Base-by-base conservation (phyloP, 1,139 yeast species). In the Candida buenavistaensis region DNA sequence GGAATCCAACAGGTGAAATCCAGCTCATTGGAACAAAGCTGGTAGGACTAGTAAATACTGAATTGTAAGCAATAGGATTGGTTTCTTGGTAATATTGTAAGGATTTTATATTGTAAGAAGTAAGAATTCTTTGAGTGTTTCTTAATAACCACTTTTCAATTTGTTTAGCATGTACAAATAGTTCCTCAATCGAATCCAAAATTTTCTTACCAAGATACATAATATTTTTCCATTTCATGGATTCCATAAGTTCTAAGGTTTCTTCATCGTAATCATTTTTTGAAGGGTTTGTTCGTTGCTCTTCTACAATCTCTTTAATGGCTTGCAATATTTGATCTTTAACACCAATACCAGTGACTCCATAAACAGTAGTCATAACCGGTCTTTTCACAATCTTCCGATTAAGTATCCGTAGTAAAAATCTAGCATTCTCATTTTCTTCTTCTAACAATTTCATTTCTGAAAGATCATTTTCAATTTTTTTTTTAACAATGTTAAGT, bases 311-410 rank as follows among this genome's bases (percentile, higher is more conserved):
- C 2, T 58, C 63, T 12, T 51, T 43, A 8, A 66, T 51, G 30
- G 57, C 47, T 20, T 47, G 50, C 10, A 46, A 37, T 10, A 70
- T 59, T 41, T 70, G 76, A 5, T 41, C 41, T 3, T 52, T 44
- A 1, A 69, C 73, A 0, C 76, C 76, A 44, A 38, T 57, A 3
- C 38, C 33, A 0, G 75, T 70, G 2, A 70, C 75, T 0, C 76
- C 76, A 43, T 70, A 70, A 0, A 70, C 76, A 3, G 69, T 64
- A 2, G 76, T 70, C 76, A 70, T 70, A 2, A 69, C 67, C 2
- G 75, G 70, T 35, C 68, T 65, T 43, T 70, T 70, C 23, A 70
- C 55, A 16, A 69, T 46, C 29, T 65, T 66, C 7, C 76, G 44
- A 12, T 51, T 45, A 10, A 68, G 41, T 4, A 68, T 27, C 1